phyloP scores from a whole-genome alignment of 1,139 yeast species.

The Schizosaccharomyces versatilis region DNA sequence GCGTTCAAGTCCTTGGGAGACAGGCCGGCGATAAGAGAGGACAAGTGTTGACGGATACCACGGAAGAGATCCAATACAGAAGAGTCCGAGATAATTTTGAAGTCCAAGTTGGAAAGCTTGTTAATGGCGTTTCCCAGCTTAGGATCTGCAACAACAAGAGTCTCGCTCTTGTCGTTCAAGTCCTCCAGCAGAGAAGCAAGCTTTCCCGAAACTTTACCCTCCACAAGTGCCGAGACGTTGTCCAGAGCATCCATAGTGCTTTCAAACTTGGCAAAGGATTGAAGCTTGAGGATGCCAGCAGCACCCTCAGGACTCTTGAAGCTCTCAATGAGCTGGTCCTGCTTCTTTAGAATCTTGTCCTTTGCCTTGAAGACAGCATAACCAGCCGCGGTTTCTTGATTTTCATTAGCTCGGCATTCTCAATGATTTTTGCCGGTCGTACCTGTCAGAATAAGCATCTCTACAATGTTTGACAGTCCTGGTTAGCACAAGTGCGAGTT shows the following conservation, averaged over 20 bases:
- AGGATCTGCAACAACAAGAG: conserved; percentile 80
- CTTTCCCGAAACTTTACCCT: conserved; percentile 79
- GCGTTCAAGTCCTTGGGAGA: conserved; percentile 65
- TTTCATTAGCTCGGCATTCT: not conserved
- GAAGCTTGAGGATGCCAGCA: conserved; percentile 48
- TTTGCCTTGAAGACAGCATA: conserved; percentile 11
- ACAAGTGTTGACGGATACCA: conserved; percentile 81
- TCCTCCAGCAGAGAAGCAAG: conserved; percentile 57
- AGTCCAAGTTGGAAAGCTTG: conserved; percentile 64
- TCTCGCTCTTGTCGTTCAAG: conserved; percentile 48
- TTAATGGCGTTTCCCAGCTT: conserved; percentile 91
- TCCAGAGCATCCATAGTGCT: conserved; percentile 92
- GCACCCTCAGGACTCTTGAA: conserved; percentile 9
- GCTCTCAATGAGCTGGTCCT: conserved; percentile 7
- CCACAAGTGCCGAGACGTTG: conserved; percentile 79
- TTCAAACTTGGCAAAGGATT: conserved; percentile 81
- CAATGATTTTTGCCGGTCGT: not conserved
- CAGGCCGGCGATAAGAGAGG: conserved; percentile 83
- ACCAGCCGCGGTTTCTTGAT: conserved; percentile 10
- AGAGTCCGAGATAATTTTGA: conserved; percentile 80
- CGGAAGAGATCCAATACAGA: conserved; percentile 86
- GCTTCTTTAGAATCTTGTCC: conserved; percentile 11
- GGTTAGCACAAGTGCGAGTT: not conserved
- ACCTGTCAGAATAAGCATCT: conserved; percentile 8
- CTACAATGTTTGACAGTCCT: not conserved